Evolutionary conservation across 2,329 filamentous ascomycete genomes (phyloP).

Genomic region (Capronia coronata): DNA sequence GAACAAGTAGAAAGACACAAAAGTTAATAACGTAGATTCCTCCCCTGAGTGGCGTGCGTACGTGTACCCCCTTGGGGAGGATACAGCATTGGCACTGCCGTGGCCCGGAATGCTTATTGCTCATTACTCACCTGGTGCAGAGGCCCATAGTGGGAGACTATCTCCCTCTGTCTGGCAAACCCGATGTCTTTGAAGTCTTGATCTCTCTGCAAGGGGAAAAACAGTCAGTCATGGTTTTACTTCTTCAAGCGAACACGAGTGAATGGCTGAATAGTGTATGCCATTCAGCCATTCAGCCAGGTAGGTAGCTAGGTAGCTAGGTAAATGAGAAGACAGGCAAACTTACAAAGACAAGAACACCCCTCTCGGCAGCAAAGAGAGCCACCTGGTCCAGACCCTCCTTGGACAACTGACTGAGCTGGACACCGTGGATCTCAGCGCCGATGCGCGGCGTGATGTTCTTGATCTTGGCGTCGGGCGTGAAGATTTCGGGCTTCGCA

Average conservation of each 20-base stretch:
- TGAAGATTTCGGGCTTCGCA: conserved; percentile 38
- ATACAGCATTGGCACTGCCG: no score
- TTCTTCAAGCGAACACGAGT: no score
- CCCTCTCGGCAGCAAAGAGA: conserved; percentile 64
- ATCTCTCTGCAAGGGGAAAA: no score
- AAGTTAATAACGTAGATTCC: no score
- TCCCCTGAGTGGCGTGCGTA: no score
- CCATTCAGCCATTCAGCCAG: no score
- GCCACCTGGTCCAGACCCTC: conserved; percentile 47
- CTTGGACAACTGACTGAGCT: conserved; percentile 43
- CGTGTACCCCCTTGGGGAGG: no score
- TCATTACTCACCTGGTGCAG: conserved; percentile 29
- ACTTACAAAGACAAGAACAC: conserved; percentile 45
- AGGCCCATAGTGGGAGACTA: conserved; percentile 27
- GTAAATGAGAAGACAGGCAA: no score
- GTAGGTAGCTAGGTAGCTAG: no score
- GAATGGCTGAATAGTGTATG: no score
- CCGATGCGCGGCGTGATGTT: conserved; percentile 40
- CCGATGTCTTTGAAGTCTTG: conserved; percentile 39
- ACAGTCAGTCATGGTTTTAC: no score
- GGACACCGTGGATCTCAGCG: conserved; percentile 39
- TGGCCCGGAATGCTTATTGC: not conserved
- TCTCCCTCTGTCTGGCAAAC: conserved; percentile 12
- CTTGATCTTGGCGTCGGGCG: conserved; percentile 34
- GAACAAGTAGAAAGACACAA: no score